Evolutionary conservation across 495 filamentous ascomycete genomes (phyloP), one percentile per base, ranked within the genome.

Genomic region (Penicillium cataractarum): DNA sequence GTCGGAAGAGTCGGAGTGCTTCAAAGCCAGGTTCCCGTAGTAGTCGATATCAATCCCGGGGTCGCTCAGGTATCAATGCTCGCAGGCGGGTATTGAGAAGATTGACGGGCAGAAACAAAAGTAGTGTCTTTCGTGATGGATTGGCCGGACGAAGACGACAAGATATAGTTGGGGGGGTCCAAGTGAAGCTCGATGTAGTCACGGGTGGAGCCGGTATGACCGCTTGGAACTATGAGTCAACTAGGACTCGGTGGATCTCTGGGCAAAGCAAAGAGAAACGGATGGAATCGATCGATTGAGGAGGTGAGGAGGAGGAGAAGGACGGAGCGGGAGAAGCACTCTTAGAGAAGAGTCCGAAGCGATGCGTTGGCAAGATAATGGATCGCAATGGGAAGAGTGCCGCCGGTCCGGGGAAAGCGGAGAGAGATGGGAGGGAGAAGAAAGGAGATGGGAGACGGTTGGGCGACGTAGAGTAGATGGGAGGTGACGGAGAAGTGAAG

Each of bases 1-100:
- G 46, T 58, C 66, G 72, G 71, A 69, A 65, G 65, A 70, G 66
- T 37, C 68, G 70, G 71, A 79, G 73, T 78, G 73, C 72, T n/a
- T 73, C 70, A 73, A 73, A 71, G 75, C 78, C 76, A 78, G 79
- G 62, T 68, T 67, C 70, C 70, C 70, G 37, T 24, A 10, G 31
- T 46, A 51, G 53, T 27, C 35, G 68, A n/a, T 69, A 76, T 68
- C 49, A 76, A 72, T 71, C 73, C 68, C 72, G 62, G 59, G 58
- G 66, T 69, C 62, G 70, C 71, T 62, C 59, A 69, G 60, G 59
- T 62, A 40, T 64, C 42, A 58, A 65, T 60, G 50, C 58, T 61
- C 50, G 60, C 62, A 58, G 57, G 61, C 56, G 68, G 35, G 60
- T 71, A 60, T 50, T n/a, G 33, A 33, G 70, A 57, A 60, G 49